Base-by-base conservation (phyloP, 1,139 yeast genomes). In the Pichia sp. region DNA sequence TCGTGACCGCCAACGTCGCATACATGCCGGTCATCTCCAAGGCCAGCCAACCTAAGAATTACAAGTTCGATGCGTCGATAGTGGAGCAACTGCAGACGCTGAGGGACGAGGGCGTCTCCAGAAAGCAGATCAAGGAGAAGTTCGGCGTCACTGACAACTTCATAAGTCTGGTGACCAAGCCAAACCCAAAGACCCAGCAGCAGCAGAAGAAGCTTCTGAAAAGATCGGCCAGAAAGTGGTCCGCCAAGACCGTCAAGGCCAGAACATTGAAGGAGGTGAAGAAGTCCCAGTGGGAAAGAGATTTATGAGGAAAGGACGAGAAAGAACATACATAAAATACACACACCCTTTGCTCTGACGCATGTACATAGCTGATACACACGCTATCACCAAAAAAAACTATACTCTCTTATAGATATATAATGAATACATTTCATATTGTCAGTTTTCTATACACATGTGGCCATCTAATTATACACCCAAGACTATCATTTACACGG, bases 61-160 rank as follows among this genome's bases (percentile, higher is more conserved):
- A 87, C 67, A 79, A 81, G 54, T 73, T 90, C 58, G 79, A 83
- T 1, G 81, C 83, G 12, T 81, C 77, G 33, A 82, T 84, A 14
- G 83, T 87, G 29, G 68, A 67, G 41, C 83, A 88, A 69, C 85
- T 92, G 58, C 80, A 77, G 61, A 64, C 72, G 47, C 74, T 89
- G 64, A 81, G 97, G 70, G 62, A 68, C 20, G 70, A 75, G 49
- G 84, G 90, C 60, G 58, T 55, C 1, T 83, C 93, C 17, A 78
- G 91, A 62, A 78, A 80, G 57, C 81, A 78, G 33, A 75, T 92
- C 57, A 90, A 91, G 34, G 75, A 77, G 58, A 78, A 85, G 69
- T 92, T 80, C 66, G 73, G 73, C 24, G 82, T 84, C 48, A 75
- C 84, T 6, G 78, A 78, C 52, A 70, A 75, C 55, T 82, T 84